Percentiles rank a stretch among this genome's conserved stretches.
These are phyloP conservation scores for Allantophomopsis lycopodina DNA, from an alignment of 2,329 filamentous ascomycete species.

Conservation along the genomic window DNA sequence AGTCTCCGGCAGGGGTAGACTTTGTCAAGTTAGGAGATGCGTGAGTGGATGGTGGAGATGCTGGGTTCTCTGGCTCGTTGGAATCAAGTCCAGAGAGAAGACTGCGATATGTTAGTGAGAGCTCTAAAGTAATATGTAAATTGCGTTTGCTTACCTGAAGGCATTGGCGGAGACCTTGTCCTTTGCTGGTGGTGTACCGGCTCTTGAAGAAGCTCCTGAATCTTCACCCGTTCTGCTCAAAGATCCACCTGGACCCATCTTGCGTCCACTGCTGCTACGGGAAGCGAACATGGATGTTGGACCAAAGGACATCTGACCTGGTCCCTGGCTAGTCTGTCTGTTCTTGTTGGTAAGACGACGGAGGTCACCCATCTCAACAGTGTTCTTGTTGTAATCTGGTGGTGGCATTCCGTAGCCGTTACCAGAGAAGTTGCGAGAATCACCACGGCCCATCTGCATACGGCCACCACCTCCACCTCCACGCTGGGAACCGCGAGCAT, in stretches of 20 bases:
- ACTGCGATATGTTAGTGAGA: slow-evolving; percentile 22
- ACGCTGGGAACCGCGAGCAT: slow-evolving; percentile 44
- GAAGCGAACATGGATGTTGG: slow-evolving; percentile 78
- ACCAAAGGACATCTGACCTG: slow-evolving; percentile 44
- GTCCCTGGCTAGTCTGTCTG: slow-evolving; percentile 46
- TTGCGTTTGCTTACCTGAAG: slow-evolving; percentile 63
- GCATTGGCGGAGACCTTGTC: slow-evolving; percentile 59
- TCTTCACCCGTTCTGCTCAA: slow-evolving; percentile 67
- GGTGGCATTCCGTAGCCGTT: slow-evolving; percentile 60
- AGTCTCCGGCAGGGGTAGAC: slow-evolving; percentile 34
- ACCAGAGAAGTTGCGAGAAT: slow-evolving; percentile 71
- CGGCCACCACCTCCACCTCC: slow-evolving; percentile 58
- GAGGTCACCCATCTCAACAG: slow-evolving; percentile 83
- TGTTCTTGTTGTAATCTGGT: slow-evolving; percentile 58
- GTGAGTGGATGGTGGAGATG: slow-evolving; percentile 56
- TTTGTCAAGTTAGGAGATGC: slow-evolving; percentile 55
- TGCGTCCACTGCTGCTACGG: slow-evolving; percentile 82
- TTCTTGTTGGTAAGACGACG: slow-evolving; percentile 62
- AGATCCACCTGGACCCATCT: slow-evolving; percentile 61
- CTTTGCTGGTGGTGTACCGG: slow-evolving; percentile 71
- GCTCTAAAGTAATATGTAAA: not conserved
- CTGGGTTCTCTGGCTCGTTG: slow-evolving; percentile 42
- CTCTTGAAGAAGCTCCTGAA: slow-evolving; percentile 77
- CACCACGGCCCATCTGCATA: slow-evolving; percentile 65
- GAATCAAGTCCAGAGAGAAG: slow-evolving; percentile 34